Conservation (phyloP, 1,139 yeast genomes). For the Pichia cactophila region DNA sequence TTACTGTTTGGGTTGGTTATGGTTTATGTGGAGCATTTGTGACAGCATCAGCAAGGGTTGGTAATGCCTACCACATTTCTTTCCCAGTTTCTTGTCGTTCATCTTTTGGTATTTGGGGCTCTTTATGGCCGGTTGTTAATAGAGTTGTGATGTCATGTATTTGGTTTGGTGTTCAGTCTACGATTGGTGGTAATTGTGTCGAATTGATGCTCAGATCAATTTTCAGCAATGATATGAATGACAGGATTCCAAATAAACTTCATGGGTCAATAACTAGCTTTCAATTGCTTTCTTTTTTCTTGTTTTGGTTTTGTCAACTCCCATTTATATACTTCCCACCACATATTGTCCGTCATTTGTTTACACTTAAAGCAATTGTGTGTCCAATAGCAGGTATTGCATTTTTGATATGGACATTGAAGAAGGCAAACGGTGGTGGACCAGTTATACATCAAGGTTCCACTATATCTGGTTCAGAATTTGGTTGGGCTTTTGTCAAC, state of each 20-base stretch:
- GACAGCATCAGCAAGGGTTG: slow-evolving; percentile 58
- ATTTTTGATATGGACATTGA: slow-evolving; percentile 73
- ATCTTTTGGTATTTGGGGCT: slow-evolving; percentile 70
- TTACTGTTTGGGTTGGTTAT: slow-evolving; percentile 68
- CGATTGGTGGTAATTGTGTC: slow-evolving; percentile 79
- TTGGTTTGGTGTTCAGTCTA: slow-evolving; percentile 80
- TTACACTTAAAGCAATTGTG: slow-evolving; percentile 67
- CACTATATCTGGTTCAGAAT: slow-evolving; percentile 45
- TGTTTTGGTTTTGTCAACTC: slow-evolving; percentile 69
- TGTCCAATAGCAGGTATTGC: slow-evolving; percentile 78
- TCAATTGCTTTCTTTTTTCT: slow-evolving; percentile 63
- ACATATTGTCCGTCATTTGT: slow-evolving; percentile 71
- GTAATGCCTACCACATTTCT: slow-evolving; percentile 66
- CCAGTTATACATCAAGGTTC: slow-evolving; percentile 52
- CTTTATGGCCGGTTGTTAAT: slow-evolving; percentile 73
- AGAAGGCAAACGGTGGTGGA: slow-evolving; percentile 68
- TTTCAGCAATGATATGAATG: slow-evolving; percentile 52
- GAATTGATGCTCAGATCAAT: slow-evolving; percentile 62
- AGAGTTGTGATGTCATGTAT: slow-evolving; percentile 77
- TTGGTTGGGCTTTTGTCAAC: slow-evolving; percentile 78
- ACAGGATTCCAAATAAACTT: slow-evolving; percentile 36
- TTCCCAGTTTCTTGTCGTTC: slow-evolving; percentile 73
- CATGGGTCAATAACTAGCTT: slow-evolving; percentile 53
- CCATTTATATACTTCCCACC: slow-evolving; percentile 81
- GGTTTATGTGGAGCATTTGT: slow-evolving; percentile 44